Evolutionary conservation across 768 basidiomycete genomes (phyloP), one percentile per base, ranked within the genome.

Genomic region (Lenzites betulinus): DNA sequence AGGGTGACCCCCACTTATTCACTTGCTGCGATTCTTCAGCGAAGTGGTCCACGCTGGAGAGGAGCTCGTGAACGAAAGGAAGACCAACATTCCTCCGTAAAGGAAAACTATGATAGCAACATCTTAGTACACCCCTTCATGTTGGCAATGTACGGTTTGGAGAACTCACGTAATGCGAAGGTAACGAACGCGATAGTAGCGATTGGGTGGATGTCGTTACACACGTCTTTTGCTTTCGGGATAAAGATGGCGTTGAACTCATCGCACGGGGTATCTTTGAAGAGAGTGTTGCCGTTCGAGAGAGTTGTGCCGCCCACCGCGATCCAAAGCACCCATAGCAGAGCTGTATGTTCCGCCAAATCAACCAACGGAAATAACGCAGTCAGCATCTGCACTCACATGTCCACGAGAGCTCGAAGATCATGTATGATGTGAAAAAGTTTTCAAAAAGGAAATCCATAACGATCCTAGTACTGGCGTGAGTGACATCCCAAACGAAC

Each of bases 11-110:
- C 18, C 38, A 13, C 11, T 39, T 4, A 9, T 9, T 22, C 35
- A 52, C 51, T 52, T 52, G 51, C n/a, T 28, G 38, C 51, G 51
- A 20, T 52, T 52, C 38, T 42, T 52, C 25, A 52, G 2, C 0
- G 51, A 52, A 20, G 51, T 52, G 1, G 51, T 52, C 51, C 51
- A 52, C 16, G 38, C 12, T 16, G 51, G 25, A 3, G 38, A 41
- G 1, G 51, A 52, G 51, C 39, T 42, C 8, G 25, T 41, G 38
- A 52, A 52, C 1, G 51, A 38, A 2, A 42, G 23, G 38, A 52
- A 13, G 23, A 42, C 35, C 13, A 50, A 30, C 30, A 35, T n/a
- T 1, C 15, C 33, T 7, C 30, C n/a, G 30, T 50, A 50, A 7
- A 50, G 7, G n/a, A 50, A 50, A 8, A 50, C 49, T 50, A 18